Evolutionary conservation across 768 basidiomycete genomes (phyloP).

Genomic region (Gloeophyllum trabeum): DNA sequence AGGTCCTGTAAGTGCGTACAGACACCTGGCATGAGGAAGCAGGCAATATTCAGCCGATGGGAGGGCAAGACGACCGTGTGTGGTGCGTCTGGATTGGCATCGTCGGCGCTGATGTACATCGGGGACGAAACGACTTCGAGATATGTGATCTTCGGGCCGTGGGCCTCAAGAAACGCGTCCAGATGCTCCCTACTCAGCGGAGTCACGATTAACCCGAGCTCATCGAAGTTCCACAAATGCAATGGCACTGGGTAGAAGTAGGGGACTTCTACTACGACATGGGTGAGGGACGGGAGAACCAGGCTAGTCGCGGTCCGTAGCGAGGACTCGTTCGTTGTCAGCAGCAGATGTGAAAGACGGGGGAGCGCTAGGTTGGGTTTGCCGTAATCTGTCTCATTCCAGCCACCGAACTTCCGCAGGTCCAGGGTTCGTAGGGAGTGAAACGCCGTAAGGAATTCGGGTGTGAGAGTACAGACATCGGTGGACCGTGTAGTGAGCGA

Average conservation of each 20-base stretch:
- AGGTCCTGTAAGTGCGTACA: constrained; percentile 36
- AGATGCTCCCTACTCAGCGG: too few relatives aligned
- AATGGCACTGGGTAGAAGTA: constrained; percentile 10
- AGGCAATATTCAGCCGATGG: constrained; percentile 24
- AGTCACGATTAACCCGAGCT: too few relatives aligned
- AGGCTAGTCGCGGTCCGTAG: constrained; percentile 26
- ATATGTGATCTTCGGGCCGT: constrained; percentile 26
- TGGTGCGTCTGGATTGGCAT: too few relatives aligned
- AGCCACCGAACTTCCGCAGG: constrained; percentile 25
- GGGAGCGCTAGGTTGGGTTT: constrained; percentile 22
- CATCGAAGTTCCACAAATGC: neutral
- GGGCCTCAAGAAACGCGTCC: constrained; percentile 24
- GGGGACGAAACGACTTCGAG: constrained; percentile 26
- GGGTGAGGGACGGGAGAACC: constrained; percentile 28
- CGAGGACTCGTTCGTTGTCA: constrained; percentile 27
- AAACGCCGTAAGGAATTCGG: constrained; percentile 30
- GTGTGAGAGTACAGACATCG: constrained; percentile 17
- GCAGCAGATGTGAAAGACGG: constrained; percentile 28
- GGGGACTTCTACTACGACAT: constrained; percentile 21
- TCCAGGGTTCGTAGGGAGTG: constrained; percentile 31
- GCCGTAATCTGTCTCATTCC: constrained; percentile 9
- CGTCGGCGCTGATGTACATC: neutral
- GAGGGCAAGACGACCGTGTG: constrained; percentile 1
- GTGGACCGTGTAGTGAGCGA: too few relatives aligned
- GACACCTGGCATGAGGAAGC: constrained; percentile 28